Conservation (phyloP, 139 green algal species). For the Closterium sp. region DNA sequence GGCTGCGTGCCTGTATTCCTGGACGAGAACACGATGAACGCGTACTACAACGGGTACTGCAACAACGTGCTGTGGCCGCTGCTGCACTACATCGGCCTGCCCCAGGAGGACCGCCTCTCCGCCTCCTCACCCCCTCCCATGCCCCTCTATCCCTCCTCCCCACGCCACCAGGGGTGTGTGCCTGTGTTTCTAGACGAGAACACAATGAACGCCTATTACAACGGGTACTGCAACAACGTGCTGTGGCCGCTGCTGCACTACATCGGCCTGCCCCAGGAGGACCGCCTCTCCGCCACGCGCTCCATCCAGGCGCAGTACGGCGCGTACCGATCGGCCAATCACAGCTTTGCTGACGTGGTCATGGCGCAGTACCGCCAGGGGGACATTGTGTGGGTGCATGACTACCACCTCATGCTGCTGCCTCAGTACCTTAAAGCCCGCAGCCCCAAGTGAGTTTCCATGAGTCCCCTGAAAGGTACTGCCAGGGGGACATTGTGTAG, state of each 20-base stretch:
- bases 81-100: constrained; percentile 97
- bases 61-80: constrained; percentile 98
- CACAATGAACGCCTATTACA: constrained; percentile 74
- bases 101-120: constrained; percentile 53
- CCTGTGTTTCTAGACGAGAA: constrained; percentile 87
- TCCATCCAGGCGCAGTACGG: constrained; percentile 77
- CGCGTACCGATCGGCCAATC: constrained; percentile 76
- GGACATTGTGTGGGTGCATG: constrained; percentile 97
- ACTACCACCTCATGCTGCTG: constrained; percentile 98
- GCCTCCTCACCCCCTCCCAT: too few species aligned
- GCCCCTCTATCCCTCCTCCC: too few species aligned
- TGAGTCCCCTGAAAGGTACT: too few species aligned
- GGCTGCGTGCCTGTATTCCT: constrained; percentile 90
- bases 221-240: constrained; percentile 97
- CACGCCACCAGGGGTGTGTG: constrained; percentile 80
- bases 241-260: constrained; percentile 99
- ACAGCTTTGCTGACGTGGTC: constrained; percentile 75
- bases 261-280: constrained; percentile 80
- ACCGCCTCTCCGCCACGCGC: constrained; percentile 41
- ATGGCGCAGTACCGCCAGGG: constrained; percentile 70
- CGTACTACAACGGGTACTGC: constrained; percentile 96
- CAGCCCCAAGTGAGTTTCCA: constrained; percentile 64
- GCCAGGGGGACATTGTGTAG: too few species aligned
- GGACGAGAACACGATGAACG: constrained; percentile 61
- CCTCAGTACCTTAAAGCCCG: constrained; percentile 75